These are phyloP conservation scores for Hanseniaspora nectarophila DNA, from an alignment of 805 yeast genomes.

Conservation along the genomic window DNA sequence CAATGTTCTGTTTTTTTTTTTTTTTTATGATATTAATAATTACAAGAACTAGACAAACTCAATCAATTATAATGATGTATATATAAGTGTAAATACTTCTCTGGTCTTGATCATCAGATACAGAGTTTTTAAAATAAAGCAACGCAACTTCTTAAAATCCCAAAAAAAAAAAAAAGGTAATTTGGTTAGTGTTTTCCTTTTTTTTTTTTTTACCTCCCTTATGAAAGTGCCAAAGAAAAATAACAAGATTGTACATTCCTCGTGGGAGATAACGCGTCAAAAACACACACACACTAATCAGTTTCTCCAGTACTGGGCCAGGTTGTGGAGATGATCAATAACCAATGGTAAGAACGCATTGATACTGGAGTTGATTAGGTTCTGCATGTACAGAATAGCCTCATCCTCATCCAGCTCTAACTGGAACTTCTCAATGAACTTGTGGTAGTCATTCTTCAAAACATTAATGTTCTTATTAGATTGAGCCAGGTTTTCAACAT, in stretches of 20 bases:
- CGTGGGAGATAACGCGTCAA: not conserved
- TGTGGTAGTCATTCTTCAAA: constrained; percentile 11
- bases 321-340: constrained; percentile 83
- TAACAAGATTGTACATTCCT: not conserved
- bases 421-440: constrained; percentile 88
- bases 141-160: too few species aligned
- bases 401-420: constrained; percentile 90
- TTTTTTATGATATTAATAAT: too few species aligned
- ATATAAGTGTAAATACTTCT: too few species aligned
- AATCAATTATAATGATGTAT: too few species aligned
- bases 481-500: not conserved
- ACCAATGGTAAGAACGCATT: constrained; percentile 89
- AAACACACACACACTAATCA: too few species aligned
- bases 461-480: not conserved
- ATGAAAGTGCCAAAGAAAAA: too few species aligned
- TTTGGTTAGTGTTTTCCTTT: not conserved
- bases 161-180: not conserved
- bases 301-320: constrained; percentile 97
- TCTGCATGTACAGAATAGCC: constrained; percentile 89
- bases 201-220: too few species aligned
- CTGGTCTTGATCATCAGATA: too few species aligned
- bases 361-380: constrained; percentile 84
- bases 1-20: too few species aligned
- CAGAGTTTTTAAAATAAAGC: too few species aligned
- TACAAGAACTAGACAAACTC: too few species aligned